These are phyloP conservation scores for Daldinia concentrica DNA, from an alignment of 495 filamentous ascomycete species.

Conservation along the genomic window DNA sequence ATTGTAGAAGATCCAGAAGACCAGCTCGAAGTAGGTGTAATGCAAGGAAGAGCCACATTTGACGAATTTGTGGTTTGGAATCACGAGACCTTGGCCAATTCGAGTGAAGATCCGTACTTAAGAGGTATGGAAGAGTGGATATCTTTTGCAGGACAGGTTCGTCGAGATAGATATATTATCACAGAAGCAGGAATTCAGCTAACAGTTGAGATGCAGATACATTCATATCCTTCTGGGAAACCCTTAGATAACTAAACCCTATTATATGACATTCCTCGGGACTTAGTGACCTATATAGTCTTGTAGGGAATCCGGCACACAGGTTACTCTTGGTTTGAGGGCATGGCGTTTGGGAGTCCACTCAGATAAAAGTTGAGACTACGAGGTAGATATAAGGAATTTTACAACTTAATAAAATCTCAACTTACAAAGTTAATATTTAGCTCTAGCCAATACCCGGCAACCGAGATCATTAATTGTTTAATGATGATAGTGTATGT, in stretches of 20 bases:
- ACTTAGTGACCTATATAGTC: not conserved
- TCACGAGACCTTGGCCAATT: slow-evolving; percentile 68
- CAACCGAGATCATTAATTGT: not conserved
- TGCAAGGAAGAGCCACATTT: slow-evolving; percentile 75
- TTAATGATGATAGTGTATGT: not conserved
- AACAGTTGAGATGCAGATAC: slow-evolving; percentile 34
- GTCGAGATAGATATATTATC: slow-evolving; percentile 8
- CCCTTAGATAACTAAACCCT: not conserved
- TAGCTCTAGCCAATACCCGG: not conserved
- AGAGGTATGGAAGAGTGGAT: slow-evolving; percentile 85
- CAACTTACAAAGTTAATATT: not conserved
- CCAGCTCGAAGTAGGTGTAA: slow-evolving; percentile 60
- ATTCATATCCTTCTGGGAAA: slow-evolving; percentile 30
- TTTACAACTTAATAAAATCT: not conserved
- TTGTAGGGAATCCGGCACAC: not conserved
- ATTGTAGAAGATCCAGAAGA: slow-evolving; percentile 56
- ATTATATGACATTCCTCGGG: not conserved
- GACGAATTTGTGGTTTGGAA: slow-evolving; percentile 84
- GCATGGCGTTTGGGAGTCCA: slow-evolving; percentile 1
- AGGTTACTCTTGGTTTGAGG: not conserved
- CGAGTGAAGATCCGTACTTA: slow-evolving; percentile 63
- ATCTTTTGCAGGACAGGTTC: slow-evolving; percentile 69
- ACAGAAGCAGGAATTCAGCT: not conserved
- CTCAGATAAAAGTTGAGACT: not conserved
- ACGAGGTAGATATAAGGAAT: too few relatives aligned